Percentiles rank a stretch among this genome's conserved stretches.
phyloP scores from a whole-genome alignment of 2,329 filamentous ascomycete species.

The Penicillium sclerotigenum region DNA sequence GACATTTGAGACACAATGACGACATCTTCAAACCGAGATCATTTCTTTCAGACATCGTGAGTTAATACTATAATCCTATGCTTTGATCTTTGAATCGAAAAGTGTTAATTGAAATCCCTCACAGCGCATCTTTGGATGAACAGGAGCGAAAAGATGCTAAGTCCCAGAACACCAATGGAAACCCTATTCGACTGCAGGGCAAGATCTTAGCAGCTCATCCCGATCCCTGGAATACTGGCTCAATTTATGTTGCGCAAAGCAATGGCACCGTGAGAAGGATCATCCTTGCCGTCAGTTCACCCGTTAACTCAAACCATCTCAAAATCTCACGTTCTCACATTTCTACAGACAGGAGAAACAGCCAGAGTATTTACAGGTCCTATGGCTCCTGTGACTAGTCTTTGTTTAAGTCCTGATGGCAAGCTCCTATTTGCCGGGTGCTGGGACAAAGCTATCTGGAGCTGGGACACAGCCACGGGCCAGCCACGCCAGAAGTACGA shows the following conservation, averaged over 20 bases:
- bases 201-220: conserved; percentile 75
- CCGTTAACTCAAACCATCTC: conserved; percentile 5
- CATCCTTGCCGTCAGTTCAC: conserved; percentile 66
- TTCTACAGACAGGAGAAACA: conserved; percentile 44
- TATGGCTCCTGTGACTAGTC: conserved; percentile 72
- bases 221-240: conserved; percentile 62
- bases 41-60: conserved; percentile 93
- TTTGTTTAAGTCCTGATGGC: conserved; percentile 60
- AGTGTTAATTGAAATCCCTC: conserved; percentile 16
- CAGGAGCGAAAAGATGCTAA: conserved; percentile 65
- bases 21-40: conserved; percentile 67
- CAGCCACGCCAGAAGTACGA: conserved; percentile 58
- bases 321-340: conserved; percentile 3
- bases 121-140: conserved; percentile 49
- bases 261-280: conserved; percentile 75
- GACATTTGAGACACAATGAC: conserved; percentile 49
- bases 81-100: conserved; percentile 1
- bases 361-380: conserved; percentile 65
- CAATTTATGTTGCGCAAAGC: conserved; percentile 80
- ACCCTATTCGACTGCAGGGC: conserved; percentile 74
- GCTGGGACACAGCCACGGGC: conserved; percentile 66
- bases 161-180: conserved; percentile 77
- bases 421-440: conserved; percentile 75
- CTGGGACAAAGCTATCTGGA: conserved; percentile 93
- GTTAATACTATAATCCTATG: conserved; percentile 28